These are phyloP conservation scores for Berberis thunbergii DNA, from an alignment of 164 flowering plant genomes.

Conservation along the genomic window DNA sequence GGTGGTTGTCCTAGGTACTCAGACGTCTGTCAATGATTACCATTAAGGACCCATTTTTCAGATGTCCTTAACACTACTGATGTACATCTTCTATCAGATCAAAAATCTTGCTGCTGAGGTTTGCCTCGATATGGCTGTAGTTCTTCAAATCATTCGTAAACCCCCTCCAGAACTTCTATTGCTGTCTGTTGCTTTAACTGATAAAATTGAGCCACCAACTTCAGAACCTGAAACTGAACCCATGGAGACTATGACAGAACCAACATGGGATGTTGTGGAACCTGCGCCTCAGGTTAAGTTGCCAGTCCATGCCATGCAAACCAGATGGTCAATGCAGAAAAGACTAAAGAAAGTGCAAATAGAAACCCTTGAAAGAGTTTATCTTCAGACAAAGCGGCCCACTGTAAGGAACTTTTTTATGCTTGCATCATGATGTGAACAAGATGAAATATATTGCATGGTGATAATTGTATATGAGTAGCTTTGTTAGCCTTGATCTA, in stretches of 20 bases:
- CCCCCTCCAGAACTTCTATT: constrained; percentile 81
- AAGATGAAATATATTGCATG: too few relatives aligned
- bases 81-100: constrained; percentile 37
- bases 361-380: constrained; percentile 79
- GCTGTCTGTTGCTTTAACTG: constrained; percentile 79
- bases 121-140: constrained; percentile 81
- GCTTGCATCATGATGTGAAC: too few relatives aligned
- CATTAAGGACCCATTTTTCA: background rate
- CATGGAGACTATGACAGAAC: constrained; percentile 20
- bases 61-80: too few relatives aligned
- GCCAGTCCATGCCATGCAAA: constrained; percentile 72
- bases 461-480: too few relatives aligned
- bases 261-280: constrained; percentile 20
- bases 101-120: constrained; percentile 80
- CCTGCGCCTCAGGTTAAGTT: constrained; percentile 24
- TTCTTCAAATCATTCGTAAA: constrained; percentile 76
- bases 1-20: background rate
- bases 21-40: background rate
- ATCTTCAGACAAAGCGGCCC: constrained; percentile 72
- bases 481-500: too few relatives aligned
- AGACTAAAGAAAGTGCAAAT: constrained; percentile 80
- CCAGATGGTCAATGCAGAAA: constrained; percentile 66
- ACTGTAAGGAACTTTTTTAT: constrained; percentile 52
- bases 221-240: constrained; percentile 26
- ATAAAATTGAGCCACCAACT: constrained; percentile 34